A percentile compares a stretch with the other conserved stretches of the same genome.
Conservation (phyloP, 2,329 filamentous ascomycete genomes). For the Escovopsis sp. region DNA sequence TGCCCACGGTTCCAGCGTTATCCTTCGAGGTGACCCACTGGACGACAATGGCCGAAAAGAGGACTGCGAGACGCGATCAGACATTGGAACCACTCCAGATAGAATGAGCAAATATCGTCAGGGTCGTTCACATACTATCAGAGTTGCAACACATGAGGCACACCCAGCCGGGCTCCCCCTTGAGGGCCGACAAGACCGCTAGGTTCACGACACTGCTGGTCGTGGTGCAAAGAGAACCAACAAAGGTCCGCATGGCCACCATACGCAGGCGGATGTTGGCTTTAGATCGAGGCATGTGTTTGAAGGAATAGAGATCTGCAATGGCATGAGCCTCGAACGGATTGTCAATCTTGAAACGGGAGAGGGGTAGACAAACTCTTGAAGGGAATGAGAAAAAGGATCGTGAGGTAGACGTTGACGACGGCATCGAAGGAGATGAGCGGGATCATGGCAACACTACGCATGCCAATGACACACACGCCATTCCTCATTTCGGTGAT, state of each 20-base stretch:
- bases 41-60: slow-evolving; percentile 44
- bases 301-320: slow-evolving; percentile 39
- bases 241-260: slow-evolving; percentile 41
- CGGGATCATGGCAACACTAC: slow-evolving; percentile 41
- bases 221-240: slow-evolving; percentile 42
- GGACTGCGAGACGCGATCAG: slow-evolving; percentile 22
- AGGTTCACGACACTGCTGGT: slow-evolving; percentile 46
- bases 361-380: slow-evolving; percentile 24
- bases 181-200: slow-evolving; percentile 38
- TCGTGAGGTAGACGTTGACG: slow-evolving; percentile 47
- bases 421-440: slow-evolving; percentile 45
- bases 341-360: not conserved
- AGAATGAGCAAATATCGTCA: too few species aligned
- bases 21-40: slow-evolving; percentile 42
- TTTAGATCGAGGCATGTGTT: slow-evolving; percentile 25
- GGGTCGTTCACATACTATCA: slow-evolving; percentile 41
- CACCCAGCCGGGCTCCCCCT: slow-evolving; percentile 49
- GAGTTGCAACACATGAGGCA: slow-evolving; percentile 51
- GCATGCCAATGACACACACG: slow-evolving; percentile 47
- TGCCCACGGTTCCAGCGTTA: slow-evolving; percentile 19
- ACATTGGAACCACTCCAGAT: too few species aligned
- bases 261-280: slow-evolving; percentile 29
- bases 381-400: slow-evolving; percentile 46
- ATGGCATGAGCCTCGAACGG: slow-evolving; percentile 1
- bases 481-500: slow-evolving; percentile 39